Base-by-base conservation (phyloP, 2,329 filamentous ascomycete species). In the Claviceps quebecensis region DNA sequence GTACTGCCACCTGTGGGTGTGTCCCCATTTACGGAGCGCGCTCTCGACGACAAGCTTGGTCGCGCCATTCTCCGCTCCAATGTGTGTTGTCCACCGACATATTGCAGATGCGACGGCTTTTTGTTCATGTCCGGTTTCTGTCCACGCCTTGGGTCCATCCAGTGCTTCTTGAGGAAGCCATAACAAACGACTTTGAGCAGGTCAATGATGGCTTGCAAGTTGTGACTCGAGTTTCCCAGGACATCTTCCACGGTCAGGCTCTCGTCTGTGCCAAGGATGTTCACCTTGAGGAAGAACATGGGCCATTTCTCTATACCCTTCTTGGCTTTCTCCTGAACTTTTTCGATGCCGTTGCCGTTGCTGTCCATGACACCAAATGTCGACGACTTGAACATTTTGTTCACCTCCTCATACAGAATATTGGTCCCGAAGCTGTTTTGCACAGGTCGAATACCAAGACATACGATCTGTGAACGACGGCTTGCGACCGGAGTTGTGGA, bases 251-350 rank as follows among this genome's bases (percentile, higher is more conserved):
- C 51, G 17, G 67, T 63, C n/a, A 71, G 65, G 2, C 65, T 29
- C n/a, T 67, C 64, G 1, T 59, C 54, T 11, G 52, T 51, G 45
- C 46, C 50, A 22, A 51, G 52, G 40, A 75, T 59, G 2, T 72
- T 68, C 38, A 95, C 77, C 29, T 79, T 79, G n/a, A 97, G 68
- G 58, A 83, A 85, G 60, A 95, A 97, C 82, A 91, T 91, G 0
- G 91, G 89, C 81, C 87, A 93, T 48, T 80, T 77, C 60, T 96
- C 88, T 9, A 90, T 70, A 0, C 81, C 75, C 61, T 87, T 91
- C 44, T 72, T 74, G 13, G 67, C 66, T 59, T 72, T 80, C 39
- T 56, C 22, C 77, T 57, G 53, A 81, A 76, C 4, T 59, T 58
- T 34, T 66, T 66, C 40, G 66, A 63, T 5, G 17, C 41, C 49